Percentiles rank a stretch among this genome's conserved stretches.
Conservation (phyloP, 2,329 filamentous ascomycete species). For the Paraconiothyrium brasiliense region DNA sequence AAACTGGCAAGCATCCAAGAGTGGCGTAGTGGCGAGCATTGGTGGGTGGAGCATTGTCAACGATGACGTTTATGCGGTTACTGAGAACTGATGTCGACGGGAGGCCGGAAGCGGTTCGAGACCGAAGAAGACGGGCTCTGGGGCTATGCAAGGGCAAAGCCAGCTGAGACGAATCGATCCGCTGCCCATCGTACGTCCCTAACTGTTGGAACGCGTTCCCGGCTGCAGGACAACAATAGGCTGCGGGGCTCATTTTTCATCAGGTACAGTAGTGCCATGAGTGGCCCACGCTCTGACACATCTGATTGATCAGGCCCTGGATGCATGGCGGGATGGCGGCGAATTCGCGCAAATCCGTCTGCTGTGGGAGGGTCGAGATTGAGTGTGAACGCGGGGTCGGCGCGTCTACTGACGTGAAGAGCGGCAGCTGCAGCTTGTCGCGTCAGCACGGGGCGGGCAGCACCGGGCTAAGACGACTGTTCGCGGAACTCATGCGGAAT, state of each 20-base stretch:
- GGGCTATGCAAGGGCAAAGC: conserved; percentile 2
- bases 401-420: neutral
- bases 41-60: conserved; percentile 10
- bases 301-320: conserved; percentile 21
- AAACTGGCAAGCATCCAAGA: conserved; percentile 10
- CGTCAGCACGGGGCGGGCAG: conserved; percentile 9
- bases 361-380: conserved; percentile 8
- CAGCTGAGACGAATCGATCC: conserved; percentile 1
- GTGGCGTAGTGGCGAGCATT: conserved; percentile 15
- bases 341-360: conserved; percentile 10
- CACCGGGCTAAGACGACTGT: conserved; percentile 7
- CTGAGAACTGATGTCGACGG: conserved; percentile 3
- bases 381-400: conserved; percentile 7
- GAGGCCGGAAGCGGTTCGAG: conserved; percentile 7
- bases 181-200: neutral
- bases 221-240: neutral
- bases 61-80: conserved; percentile 21
- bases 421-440: conserved; percentile 2
- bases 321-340: neutral
- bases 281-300: conserved; percentile 24
- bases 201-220: neutral
- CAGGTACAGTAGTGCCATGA: conserved; percentile 23
- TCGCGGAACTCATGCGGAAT: neutral
- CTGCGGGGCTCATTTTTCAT: conserved; percentile 23
- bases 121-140: neutral